Conservation (phyloP, 129 eudicot species). For the Arctium minus region DNA sequence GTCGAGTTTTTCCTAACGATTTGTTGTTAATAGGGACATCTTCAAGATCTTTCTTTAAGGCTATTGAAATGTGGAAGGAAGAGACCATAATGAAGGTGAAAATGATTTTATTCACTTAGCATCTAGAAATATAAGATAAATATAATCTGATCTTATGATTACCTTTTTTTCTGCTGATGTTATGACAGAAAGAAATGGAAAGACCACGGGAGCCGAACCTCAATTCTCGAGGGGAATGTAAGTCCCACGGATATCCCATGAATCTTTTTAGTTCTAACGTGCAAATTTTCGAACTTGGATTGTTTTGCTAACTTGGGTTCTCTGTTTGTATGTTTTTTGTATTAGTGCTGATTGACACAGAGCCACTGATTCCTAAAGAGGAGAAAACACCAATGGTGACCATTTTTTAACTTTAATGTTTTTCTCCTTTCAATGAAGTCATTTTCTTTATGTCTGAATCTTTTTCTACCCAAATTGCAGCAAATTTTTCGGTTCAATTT, state of each 20-base stretch:
- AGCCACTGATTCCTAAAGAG: constrained; percentile 62
- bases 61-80: constrained; percentile 87
- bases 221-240: constrained; percentile 80
- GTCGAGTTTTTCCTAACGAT: background rate
- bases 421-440: background rate
- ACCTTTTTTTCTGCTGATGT: constrained; percentile 9
- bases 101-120: constrained; percentile 1
- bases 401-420: background rate
- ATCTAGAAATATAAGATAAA: background rate
- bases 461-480: constrained; percentile 30
- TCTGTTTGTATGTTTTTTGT: background rate
- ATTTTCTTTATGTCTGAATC: background rate
- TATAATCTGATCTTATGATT: background rate
- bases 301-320: background rate
- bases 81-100: constrained; percentile 75
- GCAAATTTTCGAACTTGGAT: background rate
- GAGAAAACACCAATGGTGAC: constrained; percentile 77
- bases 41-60: constrained; percentile 74
- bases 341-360: constrained; percentile 78
- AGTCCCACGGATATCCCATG: constrained; percentile 21
- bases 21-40: constrained; percentile 65
- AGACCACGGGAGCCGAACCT: constrained; percentile 36
- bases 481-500: constrained; percentile 31
- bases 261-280: constrained; percentile 3
- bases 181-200: constrained; percentile 65